Conservation (phyloP, 106 monocot species). For the Vanilla planifolia region DNA sequence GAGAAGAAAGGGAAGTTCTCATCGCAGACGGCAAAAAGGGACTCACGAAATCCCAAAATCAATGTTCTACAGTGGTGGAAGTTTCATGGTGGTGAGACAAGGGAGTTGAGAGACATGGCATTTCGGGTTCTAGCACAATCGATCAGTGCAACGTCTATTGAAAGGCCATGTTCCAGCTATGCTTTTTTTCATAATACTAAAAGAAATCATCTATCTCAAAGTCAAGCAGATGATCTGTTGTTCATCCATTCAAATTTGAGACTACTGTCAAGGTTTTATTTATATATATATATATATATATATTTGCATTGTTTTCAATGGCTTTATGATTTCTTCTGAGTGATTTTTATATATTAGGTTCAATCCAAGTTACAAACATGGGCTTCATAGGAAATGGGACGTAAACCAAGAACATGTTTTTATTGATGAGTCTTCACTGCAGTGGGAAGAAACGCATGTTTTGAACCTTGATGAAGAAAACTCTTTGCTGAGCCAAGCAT, state of each 20-base stretch:
- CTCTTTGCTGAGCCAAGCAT: slow-evolving; percentile 17
- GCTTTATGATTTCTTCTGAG: neutral
- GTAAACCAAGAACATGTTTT: slow-evolving; percentile 19
- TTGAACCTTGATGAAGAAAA: slow-evolving; percentile 34
- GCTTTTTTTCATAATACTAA: slow-evolving; percentile 20
- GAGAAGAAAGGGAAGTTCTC: slow-evolving; percentile 55
- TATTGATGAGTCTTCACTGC: slow-evolving; percentile 24
- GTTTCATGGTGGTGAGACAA: slow-evolving; percentile 55
- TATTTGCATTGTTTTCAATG: neutral
- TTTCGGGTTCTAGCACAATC: slow-evolving; percentile 43
- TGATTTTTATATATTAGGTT: slow-evolving; percentile 18
- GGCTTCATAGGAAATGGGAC: slow-evolving; percentile 37
- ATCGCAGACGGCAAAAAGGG: slow-evolving; percentile 42
- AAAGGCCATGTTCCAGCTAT: slow-evolving; percentile 36
- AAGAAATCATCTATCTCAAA: slow-evolving; percentile 17
- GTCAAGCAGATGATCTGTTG: slow-evolving; percentile 22
- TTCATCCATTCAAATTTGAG: slow-evolving; percentile 46
- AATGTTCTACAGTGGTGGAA: slow-evolving; percentile 55
- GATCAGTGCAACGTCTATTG: slow-evolving; percentile 26
- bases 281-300: neutral
- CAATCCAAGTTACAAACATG: slow-evolving; percentile 25
- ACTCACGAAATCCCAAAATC: slow-evolving; percentile 50
- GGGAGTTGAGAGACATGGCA: slow-evolving; percentile 50
- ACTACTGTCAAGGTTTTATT: slow-evolving; percentile 42
- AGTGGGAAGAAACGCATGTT: slow-evolving; percentile 30